Evolutionary conservation across 192 early-diverging fungal species (phyloP).

Genomic region (Endogone sp.): DNA sequence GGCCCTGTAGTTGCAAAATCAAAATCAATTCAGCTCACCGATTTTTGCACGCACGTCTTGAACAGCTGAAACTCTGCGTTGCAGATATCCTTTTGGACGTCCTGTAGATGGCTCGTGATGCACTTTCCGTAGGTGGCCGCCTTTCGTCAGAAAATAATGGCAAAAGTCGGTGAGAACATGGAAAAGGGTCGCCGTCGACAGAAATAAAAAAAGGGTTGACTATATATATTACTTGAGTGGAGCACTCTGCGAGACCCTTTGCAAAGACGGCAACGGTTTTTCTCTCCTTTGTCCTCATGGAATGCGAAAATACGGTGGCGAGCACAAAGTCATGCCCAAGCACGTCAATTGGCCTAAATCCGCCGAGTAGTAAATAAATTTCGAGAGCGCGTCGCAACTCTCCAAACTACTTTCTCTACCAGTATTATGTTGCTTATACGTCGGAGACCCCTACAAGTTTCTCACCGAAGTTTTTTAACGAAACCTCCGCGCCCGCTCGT

Average conservation of each 20-base stretch:
- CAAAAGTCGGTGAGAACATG: not conserved
- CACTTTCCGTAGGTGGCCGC: slow-evolving; percentile 54
- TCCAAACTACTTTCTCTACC: not conserved
- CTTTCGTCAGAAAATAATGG: too few relatives aligned
- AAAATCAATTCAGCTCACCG: too few relatives aligned
- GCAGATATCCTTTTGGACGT: slow-evolving; percentile 54
- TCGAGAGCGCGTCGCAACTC: not conserved
- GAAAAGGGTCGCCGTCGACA: not conserved
- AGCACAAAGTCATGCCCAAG: too few relatives aligned
- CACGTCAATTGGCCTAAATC: too few relatives aligned
- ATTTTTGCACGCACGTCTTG: slow-evolving; percentile 51
- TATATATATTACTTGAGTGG: slow-evolving; percentile 6
- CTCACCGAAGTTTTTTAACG: too few relatives aligned
- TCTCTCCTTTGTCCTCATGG: slow-evolving; percentile 15
- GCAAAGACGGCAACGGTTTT: slow-evolving; percentile 21
- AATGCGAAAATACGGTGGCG: not conserved
- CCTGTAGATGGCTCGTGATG: slow-evolving; percentile 40
- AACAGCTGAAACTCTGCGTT: slow-evolving; percentile 53
- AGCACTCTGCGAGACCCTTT: slow-evolving; percentile 26
- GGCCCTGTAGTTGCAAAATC: too few relatives aligned
- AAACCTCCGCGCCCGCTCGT: too few relatives aligned
- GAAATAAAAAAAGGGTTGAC: not conserved
- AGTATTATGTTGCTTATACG: not conserved
- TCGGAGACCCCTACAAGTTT: not conserved
- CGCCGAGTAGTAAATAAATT: not conserved